These are phyloP conservation scores for Grosmannia serpens DNA, from an alignment of 2,329 filamentous ascomycete species.

Conservation along the genomic window DNA sequence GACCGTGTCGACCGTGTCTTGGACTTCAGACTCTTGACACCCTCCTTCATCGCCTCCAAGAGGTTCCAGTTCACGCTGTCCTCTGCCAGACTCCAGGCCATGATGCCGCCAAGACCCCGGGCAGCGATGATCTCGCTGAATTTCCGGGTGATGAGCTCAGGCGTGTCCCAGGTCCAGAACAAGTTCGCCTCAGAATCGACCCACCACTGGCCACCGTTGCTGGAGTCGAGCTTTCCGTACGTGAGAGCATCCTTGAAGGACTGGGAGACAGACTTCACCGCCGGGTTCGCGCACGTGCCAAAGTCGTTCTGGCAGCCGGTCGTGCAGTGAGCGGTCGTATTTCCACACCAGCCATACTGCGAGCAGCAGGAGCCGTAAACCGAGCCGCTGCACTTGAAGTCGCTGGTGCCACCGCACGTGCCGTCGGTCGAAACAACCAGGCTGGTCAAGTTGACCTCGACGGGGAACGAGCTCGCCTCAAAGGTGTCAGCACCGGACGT, in stretches of 20 bases:
- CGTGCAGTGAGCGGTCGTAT: slow-evolving; percentile 5
- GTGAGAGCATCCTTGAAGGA: slow-evolving; percentile 31
- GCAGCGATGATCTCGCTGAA: slow-evolving; percentile 17
- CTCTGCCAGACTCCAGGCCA: slow-evolving; percentile 42
- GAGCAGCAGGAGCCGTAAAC: slow-evolving; percentile 8
- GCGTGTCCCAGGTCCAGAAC: slow-evolving; percentile 46
- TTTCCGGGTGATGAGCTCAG: slow-evolving; percentile 34
- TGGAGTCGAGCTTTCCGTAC: slow-evolving; percentile 30
- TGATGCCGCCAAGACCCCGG: slow-evolving; percentile 12
- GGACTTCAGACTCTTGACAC: not conserved
- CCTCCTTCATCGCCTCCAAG: slow-evolving; percentile 2
- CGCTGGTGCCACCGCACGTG: slow-evolving; percentile 4
- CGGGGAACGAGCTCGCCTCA: slow-evolving; percentile 20
- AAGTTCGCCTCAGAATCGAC: slow-evolving; percentile 32
- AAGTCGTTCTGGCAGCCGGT: slow-evolving; percentile 8
- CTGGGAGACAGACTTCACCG: slow-evolving; percentile 1
- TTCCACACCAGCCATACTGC: slow-evolving; percentile 8
- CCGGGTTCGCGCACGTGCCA: slow-evolving; percentile 4
- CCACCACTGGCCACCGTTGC: slow-evolving; percentile 43
- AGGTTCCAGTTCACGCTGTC: slow-evolving; percentile 27
- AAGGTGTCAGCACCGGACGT: slow-evolving; percentile 29
- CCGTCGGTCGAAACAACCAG: slow-evolving; percentile 10
- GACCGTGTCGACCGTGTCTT: not conserved
- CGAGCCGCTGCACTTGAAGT: slow-evolving; percentile 6
- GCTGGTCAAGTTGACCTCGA: slow-evolving; percentile 5